Conservation (phyloP, 1,284 basidiomycete species). For the Ustilago crameri region DNA sequence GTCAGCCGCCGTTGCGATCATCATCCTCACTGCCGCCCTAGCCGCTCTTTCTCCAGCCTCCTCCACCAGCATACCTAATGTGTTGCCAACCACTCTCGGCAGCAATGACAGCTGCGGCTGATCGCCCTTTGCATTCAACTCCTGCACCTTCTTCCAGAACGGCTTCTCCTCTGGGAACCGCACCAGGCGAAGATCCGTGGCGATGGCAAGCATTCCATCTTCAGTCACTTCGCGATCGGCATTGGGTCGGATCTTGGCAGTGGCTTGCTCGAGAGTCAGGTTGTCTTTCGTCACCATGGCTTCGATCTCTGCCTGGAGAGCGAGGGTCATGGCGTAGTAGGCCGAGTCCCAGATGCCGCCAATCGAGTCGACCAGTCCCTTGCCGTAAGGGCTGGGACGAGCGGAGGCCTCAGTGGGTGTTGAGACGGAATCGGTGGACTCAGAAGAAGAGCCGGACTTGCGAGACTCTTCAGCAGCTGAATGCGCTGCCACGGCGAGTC, state of each 20-base stretch:
- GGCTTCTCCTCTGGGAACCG: conserved; percentile 57
- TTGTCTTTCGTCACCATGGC: conserved; percentile 32
- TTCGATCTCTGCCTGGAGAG: conserved; percentile 47
- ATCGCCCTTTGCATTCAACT: conserved; percentile 51
- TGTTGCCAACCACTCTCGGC: conserved; percentile 25
- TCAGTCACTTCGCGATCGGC: conserved; percentile 35
- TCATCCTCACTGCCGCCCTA: conserved; percentile 38
- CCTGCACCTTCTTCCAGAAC: conserved; percentile 53
- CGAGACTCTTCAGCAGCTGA: conserved; percentile 43
- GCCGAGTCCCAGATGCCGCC: conserved; percentile 69
- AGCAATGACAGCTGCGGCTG: conserved; percentile 43
- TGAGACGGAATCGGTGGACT: conserved; percentile 11
- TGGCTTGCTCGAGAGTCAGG: conserved; percentile 53
- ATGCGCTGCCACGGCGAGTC: conserved; percentile 45
- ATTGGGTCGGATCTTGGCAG: conserved; percentile 35
- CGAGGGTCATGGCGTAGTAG: conserved; percentile 59
- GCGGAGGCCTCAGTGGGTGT: not conserved
- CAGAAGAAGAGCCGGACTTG: conserved; percentile 11
- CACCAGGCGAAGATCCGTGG: conserved; percentile 54
- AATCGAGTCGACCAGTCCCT: conserved; percentile 69
- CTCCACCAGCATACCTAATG: conserved; percentile 36
- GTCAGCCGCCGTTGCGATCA: conserved; percentile 42
- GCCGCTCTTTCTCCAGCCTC: conserved; percentile 44
- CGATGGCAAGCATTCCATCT: conserved; percentile 36
- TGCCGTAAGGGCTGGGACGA: conserved; percentile 60